Conservation (phyloP, 495 filamentous ascomycete species). For the Aspergillus carlsbadensis region DNA sequence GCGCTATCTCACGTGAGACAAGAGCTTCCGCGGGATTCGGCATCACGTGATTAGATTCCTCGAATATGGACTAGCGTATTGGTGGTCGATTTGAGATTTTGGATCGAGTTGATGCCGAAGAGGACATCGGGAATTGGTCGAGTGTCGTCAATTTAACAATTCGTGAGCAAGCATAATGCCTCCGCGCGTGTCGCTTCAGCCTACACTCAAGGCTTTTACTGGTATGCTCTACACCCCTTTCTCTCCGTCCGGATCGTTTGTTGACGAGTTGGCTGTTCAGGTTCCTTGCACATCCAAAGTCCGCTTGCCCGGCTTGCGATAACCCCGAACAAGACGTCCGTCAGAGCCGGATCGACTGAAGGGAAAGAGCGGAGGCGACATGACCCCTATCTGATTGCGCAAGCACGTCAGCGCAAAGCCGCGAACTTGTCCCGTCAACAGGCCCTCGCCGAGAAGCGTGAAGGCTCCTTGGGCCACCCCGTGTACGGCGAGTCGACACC, state of each 20-base stretch:
- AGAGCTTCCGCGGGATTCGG: not conserved
- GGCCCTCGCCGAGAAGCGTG: slow-evolving; percentile 60
- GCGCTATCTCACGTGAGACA: not conserved
- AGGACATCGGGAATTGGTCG: not conserved
- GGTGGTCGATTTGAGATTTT: slow-evolving; percentile 31
- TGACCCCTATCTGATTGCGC: slow-evolving; percentile 52
- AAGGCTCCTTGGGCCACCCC: slow-evolving; percentile 66
- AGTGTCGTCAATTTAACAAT: not conserved
- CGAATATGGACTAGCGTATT: slow-evolving; percentile 30
- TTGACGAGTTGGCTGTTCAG: slow-evolving; percentile 16
- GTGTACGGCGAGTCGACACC: slow-evolving; percentile 74
- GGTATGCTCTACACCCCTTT: slow-evolving; percentile 42
- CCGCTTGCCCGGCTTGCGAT: slow-evolving; percentile 28
- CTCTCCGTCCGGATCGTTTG: not conserved
- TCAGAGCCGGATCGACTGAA: slow-evolving; percentile 41
- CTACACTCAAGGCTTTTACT: slow-evolving; percentile 61
- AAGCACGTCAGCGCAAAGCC: slow-evolving; percentile 73
- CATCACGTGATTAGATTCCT: slow-evolving; percentile 4
- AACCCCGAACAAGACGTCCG: slow-evolving; percentile 32
- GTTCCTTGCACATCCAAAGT: slow-evolving; percentile 32
- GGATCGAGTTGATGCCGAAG: slow-evolving; percentile 7
- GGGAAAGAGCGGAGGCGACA: slow-evolving; percentile 34
- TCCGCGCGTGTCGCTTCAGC: slow-evolving; percentile 65
- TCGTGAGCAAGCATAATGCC: slow-evolving; percentile 58
- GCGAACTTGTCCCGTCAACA: slow-evolving; percentile 73